Conservation (phyloP, 1,139 yeast genomes). For the Geotrichum cucujoidarum region DNA sequence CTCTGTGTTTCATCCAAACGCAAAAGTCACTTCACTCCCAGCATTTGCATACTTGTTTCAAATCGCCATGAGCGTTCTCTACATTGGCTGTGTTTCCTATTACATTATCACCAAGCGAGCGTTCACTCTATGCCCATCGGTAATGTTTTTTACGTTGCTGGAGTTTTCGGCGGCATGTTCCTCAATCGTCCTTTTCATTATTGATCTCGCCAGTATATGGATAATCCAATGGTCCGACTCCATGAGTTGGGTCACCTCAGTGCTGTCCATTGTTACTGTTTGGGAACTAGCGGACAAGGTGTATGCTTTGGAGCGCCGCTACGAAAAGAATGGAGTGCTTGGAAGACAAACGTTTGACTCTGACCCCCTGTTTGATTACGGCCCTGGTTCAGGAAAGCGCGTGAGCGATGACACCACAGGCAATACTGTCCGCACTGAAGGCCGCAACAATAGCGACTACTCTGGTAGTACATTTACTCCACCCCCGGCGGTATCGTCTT, state of each 20-base stretch:
- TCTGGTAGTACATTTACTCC: not conserved
- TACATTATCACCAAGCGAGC: conserved; percentile 52
- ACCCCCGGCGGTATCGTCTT: not conserved
- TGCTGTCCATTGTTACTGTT: conserved; percentile 64
- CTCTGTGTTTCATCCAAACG: conserved; percentile 47
- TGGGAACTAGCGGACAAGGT: conserved; percentile 84
- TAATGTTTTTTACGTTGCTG: conserved; percentile 50
- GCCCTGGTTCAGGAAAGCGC: too few species aligned
- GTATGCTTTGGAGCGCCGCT: conserved; percentile 49
- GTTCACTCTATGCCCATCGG: conserved; percentile 44
- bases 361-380: not conserved
- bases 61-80: conserved; percentile 67
- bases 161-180: conserved; percentile 49
- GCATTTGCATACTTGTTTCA: conserved; percentile 75
- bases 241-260: conserved; percentile 64
- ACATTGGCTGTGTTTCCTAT: conserved; percentile 60
- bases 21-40: conserved; percentile 59
- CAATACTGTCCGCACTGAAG: not conserved
- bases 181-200: conserved; percentile 66
- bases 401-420: not conserved
- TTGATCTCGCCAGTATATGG: conserved; percentile 73
- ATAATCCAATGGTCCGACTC: conserved; percentile 66
- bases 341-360: conserved; percentile 76
- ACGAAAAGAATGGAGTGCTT: conserved; percentile 64
- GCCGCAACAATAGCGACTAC: not conserved